Base-by-base conservation (phyloP, 1,284 basidiomycete species). In the Cutaneotrichosporon sp. region DNA sequence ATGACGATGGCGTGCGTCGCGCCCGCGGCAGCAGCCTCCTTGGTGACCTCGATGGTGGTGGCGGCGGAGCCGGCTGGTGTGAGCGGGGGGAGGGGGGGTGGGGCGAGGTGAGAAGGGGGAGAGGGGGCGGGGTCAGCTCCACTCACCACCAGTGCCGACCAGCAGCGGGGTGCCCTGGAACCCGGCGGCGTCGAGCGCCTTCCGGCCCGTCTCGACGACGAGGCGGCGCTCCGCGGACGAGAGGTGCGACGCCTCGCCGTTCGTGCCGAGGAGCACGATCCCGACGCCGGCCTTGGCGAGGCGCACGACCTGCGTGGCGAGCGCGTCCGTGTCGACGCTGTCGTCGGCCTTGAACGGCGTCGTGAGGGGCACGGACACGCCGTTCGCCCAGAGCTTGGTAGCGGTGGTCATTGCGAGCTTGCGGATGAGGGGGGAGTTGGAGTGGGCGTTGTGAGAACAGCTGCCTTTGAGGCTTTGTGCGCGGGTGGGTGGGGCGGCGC, bases 141-240 rank as follows among this genome's bases (percentile, higher is more conserved):
- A 66, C 66, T 86, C 87, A 2, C 87, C 88, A 4, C 92, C 92
- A 1, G 91, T 93, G 1, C 92, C 93, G 10, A 89, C 92, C 62
- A 95, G 87, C 53, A 97, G 84, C 11, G 89, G 80, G 29, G 87
- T 83, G 45, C 87, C 79, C 50, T 84, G 72, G 73, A 90, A 89
- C 0, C 88, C 88, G 62, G 88, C 86, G 58, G 84, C 82, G 74
- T 93, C 86, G 24, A 95, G 84, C 0, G 89, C 90, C 58, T 87
- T 78, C 34, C 91, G 84, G 0, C 90, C 89, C 25, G 89, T 78
- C 22, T 80, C 72, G 64, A 92, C 88, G 31, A 86, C 84, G 16
- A 82, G 73, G 69, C 85, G 85, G 58, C 91, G 86, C 76, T 91
- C 89, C 2, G 83, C 82, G 56, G 84, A 83, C 5, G 85, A 87